phyloP scores from a whole-genome alignment of 306 rosid genomes.

The Cicer pinnatifidum region DNA sequence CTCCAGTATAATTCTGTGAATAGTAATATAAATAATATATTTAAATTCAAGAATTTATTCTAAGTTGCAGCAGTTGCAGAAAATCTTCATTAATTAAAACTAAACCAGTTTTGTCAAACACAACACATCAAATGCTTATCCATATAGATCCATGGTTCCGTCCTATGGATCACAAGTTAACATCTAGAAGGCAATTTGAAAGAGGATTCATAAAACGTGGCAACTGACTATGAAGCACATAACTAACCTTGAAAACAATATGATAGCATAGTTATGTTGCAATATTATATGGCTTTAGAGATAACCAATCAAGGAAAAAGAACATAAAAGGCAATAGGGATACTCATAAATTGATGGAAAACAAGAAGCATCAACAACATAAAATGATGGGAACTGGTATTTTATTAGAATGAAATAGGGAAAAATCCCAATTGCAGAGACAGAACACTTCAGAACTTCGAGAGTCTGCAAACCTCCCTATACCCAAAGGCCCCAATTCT shows the following conservation, averaged over 20 bases:
- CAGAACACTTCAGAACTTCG: not conserved
- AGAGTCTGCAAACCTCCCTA: not conserved
- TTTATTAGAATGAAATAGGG: not conserved
- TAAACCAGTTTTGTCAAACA: conserved; percentile 12
- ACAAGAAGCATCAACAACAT: not conserved
- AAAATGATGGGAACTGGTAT: not conserved
- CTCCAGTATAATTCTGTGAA: conserved; percentile 84
- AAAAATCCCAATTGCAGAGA: not conserved
- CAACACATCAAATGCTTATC: not conserved
- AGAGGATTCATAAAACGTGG: conserved; percentile 27
- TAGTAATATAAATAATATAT: not conserved
- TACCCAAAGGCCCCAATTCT: not conserved
- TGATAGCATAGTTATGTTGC: not conserved
- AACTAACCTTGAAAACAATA: not conserved
- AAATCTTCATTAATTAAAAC: conserved; percentile 15
- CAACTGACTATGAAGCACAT: conserved; percentile 6
- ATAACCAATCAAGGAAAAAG: not conserved
- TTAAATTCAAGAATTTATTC: conserved; percentile 22
- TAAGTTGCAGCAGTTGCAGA: conserved; percentile 10
- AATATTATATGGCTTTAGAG: not conserved
- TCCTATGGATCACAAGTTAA: conserved; percentile 21
- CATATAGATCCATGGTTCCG: not conserved
- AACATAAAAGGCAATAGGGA: not conserved
- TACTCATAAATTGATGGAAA: not conserved
- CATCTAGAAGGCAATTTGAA: conserved; percentile 33